phyloP scores from a whole-genome alignment of 176 grass and related monocot species.

The Elaeis guineensis region DNA sequence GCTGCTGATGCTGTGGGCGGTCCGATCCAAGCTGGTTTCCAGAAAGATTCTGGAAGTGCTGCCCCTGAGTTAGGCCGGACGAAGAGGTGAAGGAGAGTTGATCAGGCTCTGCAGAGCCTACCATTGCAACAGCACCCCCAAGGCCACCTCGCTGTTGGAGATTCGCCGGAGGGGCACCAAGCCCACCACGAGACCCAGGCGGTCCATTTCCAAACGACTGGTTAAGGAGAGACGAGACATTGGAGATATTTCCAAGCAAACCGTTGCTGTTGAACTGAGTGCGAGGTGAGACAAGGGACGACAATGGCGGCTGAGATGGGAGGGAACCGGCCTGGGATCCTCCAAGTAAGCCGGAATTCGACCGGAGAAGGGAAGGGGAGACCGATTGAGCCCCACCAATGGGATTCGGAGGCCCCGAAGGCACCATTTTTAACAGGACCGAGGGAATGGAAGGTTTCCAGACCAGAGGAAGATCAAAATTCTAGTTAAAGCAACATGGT shows the following conservation, averaged over 20 bases:
- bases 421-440: constrained; percentile 51
- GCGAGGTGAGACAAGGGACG: constrained; percentile 63
- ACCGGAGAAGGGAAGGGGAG: constrained; percentile 57
- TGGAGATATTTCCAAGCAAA: constrained; percentile 60
- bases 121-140: constrained; percentile 31
- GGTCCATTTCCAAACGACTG: constrained; percentile 37
- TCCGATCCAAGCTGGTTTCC: constrained; percentile 38
- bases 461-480: constrained; percentile 3
- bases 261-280: constrained; percentile 59
- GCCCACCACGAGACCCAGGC: constrained; percentile 28
- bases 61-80: constrained; percentile 12
- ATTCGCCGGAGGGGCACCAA: constrained; percentile 25
- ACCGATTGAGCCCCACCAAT: constrained; percentile 66
- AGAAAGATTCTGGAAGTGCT: constrained; percentile 39
- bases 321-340: constrained; percentile 29
- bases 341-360: constrained; percentile 58
- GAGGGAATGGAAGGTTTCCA: background rate
- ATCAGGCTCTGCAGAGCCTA: constrained; percentile 27
- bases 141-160: constrained; percentile 45
- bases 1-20: constrained; percentile 34
- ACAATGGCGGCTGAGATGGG: constrained; percentile 56
- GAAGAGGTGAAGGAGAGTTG: constrained; percentile 42
- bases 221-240: constrained; percentile 62
- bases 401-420: constrained; percentile 67
- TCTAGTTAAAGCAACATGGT: constrained; percentile 7